A percentile compares a stretch with the other conserved stretches of the same genome.
Conservation (phyloP, 768 basidiomycete species). For the Collybia sordida region DNA sequence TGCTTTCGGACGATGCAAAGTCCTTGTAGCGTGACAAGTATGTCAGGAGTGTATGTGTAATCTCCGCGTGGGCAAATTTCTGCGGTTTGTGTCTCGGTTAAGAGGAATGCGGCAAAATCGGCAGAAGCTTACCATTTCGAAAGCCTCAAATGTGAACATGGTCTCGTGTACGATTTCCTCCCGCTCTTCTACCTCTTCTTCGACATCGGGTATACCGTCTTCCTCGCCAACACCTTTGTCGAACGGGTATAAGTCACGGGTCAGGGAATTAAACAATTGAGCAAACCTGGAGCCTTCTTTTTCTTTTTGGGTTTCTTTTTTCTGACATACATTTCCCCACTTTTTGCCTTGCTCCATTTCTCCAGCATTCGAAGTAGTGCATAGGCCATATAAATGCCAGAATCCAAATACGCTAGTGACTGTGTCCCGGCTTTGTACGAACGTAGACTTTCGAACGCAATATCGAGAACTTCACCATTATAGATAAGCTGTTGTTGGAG, state of each 20-base stretch:
- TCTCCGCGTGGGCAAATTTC: conserved; percentile 89
- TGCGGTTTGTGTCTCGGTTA: conserved; percentile 27
- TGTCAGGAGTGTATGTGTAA: conserved; percentile 78
- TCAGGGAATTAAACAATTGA: conserved; percentile 2
- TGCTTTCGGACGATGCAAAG: conserved; percentile 73
- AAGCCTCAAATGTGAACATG: conserved; percentile 88
- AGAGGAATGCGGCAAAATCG: conserved; percentile 5
- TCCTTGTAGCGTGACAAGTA: conserved; percentile 86
- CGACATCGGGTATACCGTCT: conserved; percentile 67
- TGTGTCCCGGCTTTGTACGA: conserved; percentile 82
- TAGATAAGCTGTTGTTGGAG: conserved; percentile 92
- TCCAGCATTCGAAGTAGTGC: conserved; percentile 89
- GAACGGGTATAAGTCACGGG: background rate
- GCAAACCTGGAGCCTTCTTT: conserved; percentile 43
- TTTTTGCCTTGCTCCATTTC: conserved; percentile 73
- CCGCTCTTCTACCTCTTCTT: conserved; percentile 60
- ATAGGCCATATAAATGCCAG: conserved; percentile 82
- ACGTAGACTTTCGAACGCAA: conserved; percentile 74
- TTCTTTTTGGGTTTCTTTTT: conserved; percentile 59
- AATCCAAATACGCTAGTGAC: conserved; percentile 79
- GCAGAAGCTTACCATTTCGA: conserved; percentile 69
- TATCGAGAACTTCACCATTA: conserved; percentile 91
- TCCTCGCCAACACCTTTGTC: conserved; percentile 39
- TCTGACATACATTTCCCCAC: conserved; percentile 75
- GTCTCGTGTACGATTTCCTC: conserved; percentile 78